These are phyloP conservation scores for Mortierella polycephala DNA, from an alignment of 371 early-diverging fungal species.

Conservation along the genomic window DNA sequence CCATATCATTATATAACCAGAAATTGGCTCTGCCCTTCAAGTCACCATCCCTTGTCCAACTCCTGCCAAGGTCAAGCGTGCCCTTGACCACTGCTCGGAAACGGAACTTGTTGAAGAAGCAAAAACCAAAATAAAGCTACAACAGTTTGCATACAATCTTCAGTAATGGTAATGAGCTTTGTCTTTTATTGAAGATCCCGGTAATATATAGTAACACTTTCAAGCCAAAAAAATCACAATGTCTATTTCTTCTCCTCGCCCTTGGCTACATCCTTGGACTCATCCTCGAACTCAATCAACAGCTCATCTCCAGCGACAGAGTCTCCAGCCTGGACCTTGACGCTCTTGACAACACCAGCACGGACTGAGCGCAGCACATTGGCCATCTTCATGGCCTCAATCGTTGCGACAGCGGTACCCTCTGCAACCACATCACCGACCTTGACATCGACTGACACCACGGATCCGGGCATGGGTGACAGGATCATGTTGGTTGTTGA, in stretches of 20 bases:
- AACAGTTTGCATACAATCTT: background rate
- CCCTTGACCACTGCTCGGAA: slow-evolving; percentile 21
- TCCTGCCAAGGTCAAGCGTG: too few species aligned
- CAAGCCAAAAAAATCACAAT: too few species aligned
- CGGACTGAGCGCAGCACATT: slow-evolving; percentile 88
- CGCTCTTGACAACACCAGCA: slow-evolving; percentile 83
- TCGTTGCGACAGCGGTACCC: slow-evolving; percentile 88
- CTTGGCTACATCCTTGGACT: slow-evolving; percentile 40
- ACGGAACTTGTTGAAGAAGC: slow-evolving; percentile 29
- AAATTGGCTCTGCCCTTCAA: background rate
- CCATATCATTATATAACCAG: background rate
- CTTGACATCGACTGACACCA: slow-evolving; percentile 86
- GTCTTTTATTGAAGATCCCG: too few species aligned
- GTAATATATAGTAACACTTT: too few species aligned
- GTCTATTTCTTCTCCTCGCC: slow-evolving; percentile 38
- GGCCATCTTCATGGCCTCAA: slow-evolving; percentile 99
- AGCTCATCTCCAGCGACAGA: slow-evolving; percentile 90
- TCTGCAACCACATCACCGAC: slow-evolving; percentile 86
- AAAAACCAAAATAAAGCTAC: background rate
- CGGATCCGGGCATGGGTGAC: slow-evolving; percentile 95
- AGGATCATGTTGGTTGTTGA: slow-evolving; percentile 79
- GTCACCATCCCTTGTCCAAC: background rate
- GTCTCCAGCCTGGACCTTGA: slow-evolving; percentile 78
- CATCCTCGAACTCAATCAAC: slow-evolving; percentile 82
- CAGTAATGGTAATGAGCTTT: background rate